Conservation (phyloP, 2,329 filamentous ascomycete genomes). For the Fusarium stilboides region DNA sequence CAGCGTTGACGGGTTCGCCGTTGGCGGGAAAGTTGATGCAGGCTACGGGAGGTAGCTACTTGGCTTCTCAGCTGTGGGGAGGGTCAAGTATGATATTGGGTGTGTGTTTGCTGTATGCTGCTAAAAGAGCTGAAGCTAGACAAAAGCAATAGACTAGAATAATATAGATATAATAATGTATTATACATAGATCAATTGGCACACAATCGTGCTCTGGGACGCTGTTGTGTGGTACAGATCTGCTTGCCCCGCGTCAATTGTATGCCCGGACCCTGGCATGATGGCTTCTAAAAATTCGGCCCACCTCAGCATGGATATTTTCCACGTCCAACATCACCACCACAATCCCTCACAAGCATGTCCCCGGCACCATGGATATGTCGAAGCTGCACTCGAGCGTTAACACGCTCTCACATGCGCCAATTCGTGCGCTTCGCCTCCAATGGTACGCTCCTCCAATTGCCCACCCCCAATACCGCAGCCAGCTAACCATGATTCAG, state of each 20-base stretch:
- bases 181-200: background rate
- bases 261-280: constrained; percentile 25
- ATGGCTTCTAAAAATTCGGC: constrained; percentile 45
- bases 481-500: constrained; percentile 21
- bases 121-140: constrained; percentile 54
- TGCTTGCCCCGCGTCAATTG: constrained; percentile 22
- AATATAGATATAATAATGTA: background rate
- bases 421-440: constrained; percentile 53
- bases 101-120: constrained; percentile 57
- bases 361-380: constrained; percentile 56
- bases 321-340: constrained; percentile 8
- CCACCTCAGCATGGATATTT: background rate
- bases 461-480: background rate
- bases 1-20: constrained; percentile 68
- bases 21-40: constrained; percentile 67
- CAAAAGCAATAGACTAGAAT: constrained; percentile 27
- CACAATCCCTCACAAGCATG: constrained; percentile 47
- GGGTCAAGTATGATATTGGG: constrained; percentile 63
- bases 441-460: constrained; percentile 46
- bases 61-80: constrained; percentile 67
- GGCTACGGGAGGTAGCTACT: constrained; percentile 60
- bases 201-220: background rate
- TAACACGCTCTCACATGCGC: constrained; percentile 44
- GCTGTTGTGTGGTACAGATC: background rate
- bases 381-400: constrained; percentile 54